Base-by-base conservation (phyloP, 2,329 filamentous ascomycete genomes). In the Mariannaea sp. region DNA sequence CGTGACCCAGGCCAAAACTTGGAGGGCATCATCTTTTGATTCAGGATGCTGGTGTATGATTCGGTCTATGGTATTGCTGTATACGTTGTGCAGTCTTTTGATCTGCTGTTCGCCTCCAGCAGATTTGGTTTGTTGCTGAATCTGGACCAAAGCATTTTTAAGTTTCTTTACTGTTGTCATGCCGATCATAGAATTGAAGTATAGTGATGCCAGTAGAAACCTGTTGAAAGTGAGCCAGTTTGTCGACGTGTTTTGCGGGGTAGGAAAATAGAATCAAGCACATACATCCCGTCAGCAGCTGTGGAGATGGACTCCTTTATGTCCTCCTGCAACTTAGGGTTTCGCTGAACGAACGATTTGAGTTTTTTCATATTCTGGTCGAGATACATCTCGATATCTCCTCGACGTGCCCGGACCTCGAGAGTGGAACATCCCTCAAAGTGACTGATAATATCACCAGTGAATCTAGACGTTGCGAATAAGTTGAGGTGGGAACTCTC, bases 281-380 rank as follows among this genome's bases (percentile, higher is more conserved):
- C 40, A 8, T n/a, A 51, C 49, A 51, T 51, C 26, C 49, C 49
- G 33, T 45, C 41, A 4, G 40, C 41, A 2, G 49, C 49, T 12
- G 14, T 17, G 14, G 41, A 51, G 5, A 51, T 45, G 10, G 41
- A 40, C 20, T 33, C 20, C 27, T 51, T 51, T 16, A 51, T 45
- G 12, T 51, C 49, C 10, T 40, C 33, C 35, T 45, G 41, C 3
- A 51, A 17, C n/a, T 35, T 51, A 22, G 41, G 8, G 32, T 35
- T 51, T n/a, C 24, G 27, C 19, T 51, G 35, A n/a, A 45, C 41
- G 19, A 33, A 40, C 20, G 27, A 7, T 12, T 32, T 44, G 41
- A 51, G 49, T n/a, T 51, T 27, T 14, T n/a, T 26, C 27, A 46
- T 46, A 10, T 46, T 52, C 5, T 46, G 12, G 14, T 35, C 27